Evolutionary conservation across 2,329 filamentous ascomycete species (phyloP).

Genomic region (Microcyclosporella mali): DNA sequence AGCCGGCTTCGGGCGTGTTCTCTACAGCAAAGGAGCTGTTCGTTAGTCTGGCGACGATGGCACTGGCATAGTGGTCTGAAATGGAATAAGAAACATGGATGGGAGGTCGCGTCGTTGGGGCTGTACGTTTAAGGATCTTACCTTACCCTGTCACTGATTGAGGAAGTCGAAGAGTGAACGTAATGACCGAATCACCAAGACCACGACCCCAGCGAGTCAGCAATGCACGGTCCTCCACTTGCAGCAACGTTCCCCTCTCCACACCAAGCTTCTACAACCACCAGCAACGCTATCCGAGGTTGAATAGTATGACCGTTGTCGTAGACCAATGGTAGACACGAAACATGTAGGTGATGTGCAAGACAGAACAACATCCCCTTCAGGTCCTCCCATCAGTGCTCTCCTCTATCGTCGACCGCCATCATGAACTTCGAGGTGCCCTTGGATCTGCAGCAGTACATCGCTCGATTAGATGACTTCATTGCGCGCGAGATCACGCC

Average conservation of each 20-base stretch:
- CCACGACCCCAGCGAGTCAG: too few relatives aligned
- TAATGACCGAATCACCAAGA: too few relatives aligned
- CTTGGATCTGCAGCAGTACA: slow-evolving; percentile 42
- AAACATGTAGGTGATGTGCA: not conserved
- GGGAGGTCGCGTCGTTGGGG: too few relatives aligned
- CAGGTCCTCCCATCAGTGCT: not conserved
- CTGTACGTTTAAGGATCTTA: too few relatives aligned
- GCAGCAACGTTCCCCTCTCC: not conserved
- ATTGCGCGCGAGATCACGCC: slow-evolving; percentile 48
- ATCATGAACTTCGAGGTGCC: slow-evolving; percentile 54
- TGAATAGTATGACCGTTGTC: not conserved
- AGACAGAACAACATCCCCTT: not conserved
- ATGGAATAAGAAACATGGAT: too few relatives aligned
- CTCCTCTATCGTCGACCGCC: not conserved
- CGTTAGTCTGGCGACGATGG: too few relatives aligned
- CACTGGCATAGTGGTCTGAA: too few relatives aligned
- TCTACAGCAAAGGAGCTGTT: too few relatives aligned
- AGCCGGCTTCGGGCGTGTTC: too few relatives aligned
- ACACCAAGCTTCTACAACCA: not conserved
- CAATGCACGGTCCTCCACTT: too few relatives aligned
- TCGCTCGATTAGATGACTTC: slow-evolving; percentile 38
- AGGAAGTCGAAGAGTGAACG: too few relatives aligned
- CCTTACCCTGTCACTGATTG: too few relatives aligned
- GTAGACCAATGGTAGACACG: not conserved
- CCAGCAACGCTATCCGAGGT: slow-evolving; percentile 1